Evolutionary conservation across 2,329 filamentous ascomycete genomes (phyloP), one percentile per base, ranked within the genome.

Genomic region (Helicocarpus griseus): DNA sequence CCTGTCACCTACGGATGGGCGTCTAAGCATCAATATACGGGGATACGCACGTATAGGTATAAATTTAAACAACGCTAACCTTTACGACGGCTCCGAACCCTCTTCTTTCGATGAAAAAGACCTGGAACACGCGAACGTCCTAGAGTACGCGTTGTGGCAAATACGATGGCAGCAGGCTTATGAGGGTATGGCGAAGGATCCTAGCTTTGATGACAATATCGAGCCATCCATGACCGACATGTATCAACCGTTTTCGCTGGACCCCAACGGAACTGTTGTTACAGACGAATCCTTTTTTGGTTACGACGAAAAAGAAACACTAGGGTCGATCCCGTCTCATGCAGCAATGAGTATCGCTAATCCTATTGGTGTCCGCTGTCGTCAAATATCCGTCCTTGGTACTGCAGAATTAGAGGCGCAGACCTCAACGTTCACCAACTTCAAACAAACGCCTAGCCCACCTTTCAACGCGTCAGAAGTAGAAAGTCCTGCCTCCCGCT

Each of bases 331-430:
- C 31, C 26, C 46, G 24, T 3, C 0, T 7, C 11, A 28, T 36
- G 22, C 6, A 8, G 17, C 26, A 21, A 17, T 40, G 21, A 21
- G 19, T 17, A 50, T 50, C 8, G 17, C 28, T 19, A 21, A 26
- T 6, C 49, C 49, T 7, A 45, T 50, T 22, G 49, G 49, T 13
- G 29, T 50, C 8, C 49, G 49, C 28, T 50, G 49, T 22, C 17
- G 21, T 4, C 40, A 45, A 14, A 26, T 21, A 28, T 50, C 41
- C 7, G 38, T 6, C 6, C 38, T 40, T 28, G 49, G 49, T n/a
- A 31, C 24, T 14, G 49, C 49, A 5, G 29, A 46, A 19, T 29
- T 50, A 11, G 24, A 50, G 17, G 36, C 26, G 9, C 36, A 44
- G 17, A 45, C 39, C 5, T 26, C 40, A 39, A 46, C 49, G 26